These are phyloP conservation scores for Moniliella sp. DNA, from an alignment of 1,284 basidiomycete genomes.

Conservation along the genomic window DNA sequence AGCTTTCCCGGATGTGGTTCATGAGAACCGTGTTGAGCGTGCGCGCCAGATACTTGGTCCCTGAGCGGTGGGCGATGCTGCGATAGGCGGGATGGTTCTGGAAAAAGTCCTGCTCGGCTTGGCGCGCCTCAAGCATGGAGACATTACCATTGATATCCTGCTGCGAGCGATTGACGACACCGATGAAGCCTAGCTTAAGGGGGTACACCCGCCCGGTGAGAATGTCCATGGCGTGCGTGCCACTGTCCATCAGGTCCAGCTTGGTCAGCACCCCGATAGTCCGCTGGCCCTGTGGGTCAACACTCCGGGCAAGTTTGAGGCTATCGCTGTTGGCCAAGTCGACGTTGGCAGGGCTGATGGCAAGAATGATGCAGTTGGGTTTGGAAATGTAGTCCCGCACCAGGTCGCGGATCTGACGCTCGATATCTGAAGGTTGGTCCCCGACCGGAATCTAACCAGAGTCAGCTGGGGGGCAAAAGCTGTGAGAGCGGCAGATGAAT, in stretches of 20 bases:
- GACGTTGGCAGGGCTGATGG: conserved; percentile 87
- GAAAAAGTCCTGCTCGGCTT: conserved; percentile 81
- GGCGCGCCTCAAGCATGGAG: conserved; percentile 60
- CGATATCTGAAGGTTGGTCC: conserved; percentile 68
- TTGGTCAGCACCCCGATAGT: conserved; percentile 92
- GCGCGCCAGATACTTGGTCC: conserved; percentile 80
- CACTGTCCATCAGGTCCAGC: conserved; percentile 93
- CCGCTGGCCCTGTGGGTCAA: conserved; percentile 80
- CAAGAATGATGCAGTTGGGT: conserved; percentile 86
- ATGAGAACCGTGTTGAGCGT: conserved; percentile 87
- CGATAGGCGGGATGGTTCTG: conserved; percentile 67
- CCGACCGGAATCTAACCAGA: conserved; percentile 21
- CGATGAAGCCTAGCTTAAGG: conserved; percentile 89
- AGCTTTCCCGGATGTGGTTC: conserved; percentile 96
- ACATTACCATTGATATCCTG: conserved; percentile 86
- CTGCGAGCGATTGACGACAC: conserved; percentile 87
- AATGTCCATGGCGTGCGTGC: conserved; percentile 86
- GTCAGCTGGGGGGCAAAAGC: background rate
- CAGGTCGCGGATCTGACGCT: conserved; percentile 78
- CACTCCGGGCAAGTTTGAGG: conserved; percentile 76
- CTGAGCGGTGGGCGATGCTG: conserved; percentile 89
- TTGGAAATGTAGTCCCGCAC: conserved; percentile 87
- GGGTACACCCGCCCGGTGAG: conserved; percentile 93
- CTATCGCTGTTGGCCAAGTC: conserved; percentile 95
- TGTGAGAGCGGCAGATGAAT: too few species aligned